Percentiles rank a stretch among this genome's conserved stretches.
Conservation (phyloP, 2,329 filamentous ascomycete genomes). For the Phyllosticta capitalensis region DNA sequence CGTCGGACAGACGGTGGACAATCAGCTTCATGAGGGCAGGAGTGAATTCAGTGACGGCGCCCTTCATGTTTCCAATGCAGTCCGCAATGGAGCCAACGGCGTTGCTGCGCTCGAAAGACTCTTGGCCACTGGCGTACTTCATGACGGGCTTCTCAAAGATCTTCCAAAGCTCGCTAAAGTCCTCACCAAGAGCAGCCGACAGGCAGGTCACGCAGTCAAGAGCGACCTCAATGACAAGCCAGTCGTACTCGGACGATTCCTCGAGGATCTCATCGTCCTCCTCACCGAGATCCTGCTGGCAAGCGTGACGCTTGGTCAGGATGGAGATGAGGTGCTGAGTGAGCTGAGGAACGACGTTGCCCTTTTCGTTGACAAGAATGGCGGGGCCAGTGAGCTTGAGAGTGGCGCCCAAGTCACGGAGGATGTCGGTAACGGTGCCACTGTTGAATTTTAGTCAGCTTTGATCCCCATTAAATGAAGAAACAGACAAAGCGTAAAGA, state of each 20-base stretch:
- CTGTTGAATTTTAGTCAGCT: slow-evolving; percentile 36
- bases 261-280: slow-evolving; percentile 53
- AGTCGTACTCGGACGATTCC: slow-evolving; percentile 91
- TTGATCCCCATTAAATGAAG: not conserved
- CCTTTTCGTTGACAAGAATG: slow-evolving; percentile 61
- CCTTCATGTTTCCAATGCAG: slow-evolving; percentile 75
- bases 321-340: slow-evolving; percentile 67
- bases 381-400: slow-evolving; percentile 86
- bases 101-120: slow-evolving; percentile 78
- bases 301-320: slow-evolving; percentile 83
- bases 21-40: slow-evolving; percentile 66
- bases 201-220: slow-evolving; percentile 84
- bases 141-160: slow-evolving; percentile 88
- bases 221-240: slow-evolving; percentile 90
- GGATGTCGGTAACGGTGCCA: slow-evolving; percentile 85
- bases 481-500: slow-evolving; percentile 17
- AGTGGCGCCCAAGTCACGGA: slow-evolving; percentile 82
- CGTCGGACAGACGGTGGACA: slow-evolving; percentile 77
- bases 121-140: slow-evolving; percentile 77
- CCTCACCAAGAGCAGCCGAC: slow-evolving; percentile 67
- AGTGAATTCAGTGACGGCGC: slow-evolving; percentile 74
- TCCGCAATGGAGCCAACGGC: slow-evolving; percentile 89
- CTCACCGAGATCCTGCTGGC: slow-evolving; percentile 83
- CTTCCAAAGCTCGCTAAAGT: slow-evolving; percentile 86
- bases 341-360: slow-evolving; percentile 59